Percentiles rank a stretch among this genome's conserved stretches.
These are phyloP conservation scores for Lactarius deliciosus DNA, from an alignment of 768 basidiomycete species.

Conservation along the genomic window DNA sequence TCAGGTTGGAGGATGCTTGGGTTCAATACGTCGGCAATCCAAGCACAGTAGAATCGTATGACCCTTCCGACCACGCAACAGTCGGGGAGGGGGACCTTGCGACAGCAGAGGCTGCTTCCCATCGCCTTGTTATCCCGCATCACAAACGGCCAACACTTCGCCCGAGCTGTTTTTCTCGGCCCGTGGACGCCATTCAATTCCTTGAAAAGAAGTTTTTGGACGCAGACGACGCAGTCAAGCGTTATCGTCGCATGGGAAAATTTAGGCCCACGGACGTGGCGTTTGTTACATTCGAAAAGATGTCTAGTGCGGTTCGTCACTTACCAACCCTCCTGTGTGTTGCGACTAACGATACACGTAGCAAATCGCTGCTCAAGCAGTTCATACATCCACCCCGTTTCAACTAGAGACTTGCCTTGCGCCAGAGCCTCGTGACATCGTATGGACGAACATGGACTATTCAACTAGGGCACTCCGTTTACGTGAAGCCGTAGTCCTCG, in stretches of 20 bases:
- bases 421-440: conserved; percentile 93
- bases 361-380: conserved; percentile 89
- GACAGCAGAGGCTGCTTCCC: conserved; percentile 47
- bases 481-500: conserved; percentile 71
- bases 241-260: conserved; percentile 64
- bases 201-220: conserved; percentile 77
- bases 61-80: conserved; percentile 60
- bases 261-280: conserved; percentile 83
- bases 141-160: conserved; percentile 74
- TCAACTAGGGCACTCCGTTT: conserved; percentile 55
- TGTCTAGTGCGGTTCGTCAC: conserved; percentile 78
- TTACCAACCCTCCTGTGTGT: background rate
- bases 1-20: conserved; percentile 84
- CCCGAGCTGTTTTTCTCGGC: conserved; percentile 68
- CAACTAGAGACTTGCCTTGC: conserved; percentile 71
- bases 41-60: conserved; percentile 77
- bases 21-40: conserved; percentile 92
- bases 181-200: conserved; percentile 88
- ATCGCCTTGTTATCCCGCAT: conserved; percentile 70
- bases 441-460: conserved; percentile 88
- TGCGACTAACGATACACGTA: conserved; percentile 33
- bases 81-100: conserved; percentile 53
- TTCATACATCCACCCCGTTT: conserved; percentile 67
- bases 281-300: conserved; percentile 96
- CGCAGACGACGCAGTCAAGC: conserved; percentile 81